A percentile compares a stretch with the other conserved stretches of the same genome.
phyloP scores from a whole-genome alignment of 2,329 filamentous ascomycete genomes.

The Penicillium sp. region DNA sequence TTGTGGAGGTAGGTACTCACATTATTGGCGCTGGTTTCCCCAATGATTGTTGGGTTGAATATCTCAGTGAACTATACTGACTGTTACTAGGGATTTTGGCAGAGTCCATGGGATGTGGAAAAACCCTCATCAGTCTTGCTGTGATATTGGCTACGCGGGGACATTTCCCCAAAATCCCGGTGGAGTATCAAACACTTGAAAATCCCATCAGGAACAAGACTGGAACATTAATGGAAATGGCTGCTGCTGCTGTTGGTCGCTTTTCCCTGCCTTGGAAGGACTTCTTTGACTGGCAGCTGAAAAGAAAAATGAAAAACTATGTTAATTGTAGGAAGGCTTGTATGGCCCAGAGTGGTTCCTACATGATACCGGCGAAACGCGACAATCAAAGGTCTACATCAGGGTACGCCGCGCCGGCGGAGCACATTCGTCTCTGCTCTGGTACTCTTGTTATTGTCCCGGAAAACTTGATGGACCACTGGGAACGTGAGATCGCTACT shows the following conservation, averaged over 20 bases:
- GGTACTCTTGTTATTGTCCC: conserved; percentile 78
- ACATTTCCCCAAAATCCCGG: conserved; percentile 65
- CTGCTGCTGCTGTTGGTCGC: conserved; percentile 65
- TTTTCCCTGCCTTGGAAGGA: conserved; percentile 68
- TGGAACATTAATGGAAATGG: conserved; percentile 71
- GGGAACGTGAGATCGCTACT: conserved; percentile 75
- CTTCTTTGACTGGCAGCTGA: conserved; percentile 53
- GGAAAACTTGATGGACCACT: conserved; percentile 78
- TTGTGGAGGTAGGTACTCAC: conserved; percentile 59
- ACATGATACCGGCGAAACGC: conserved; percentile 53
- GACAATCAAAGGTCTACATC: conserved; percentile 42
- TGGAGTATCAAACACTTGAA: conserved; percentile 52
- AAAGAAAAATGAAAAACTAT: conserved; percentile 50
- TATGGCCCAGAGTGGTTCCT: conserved; percentile 57
- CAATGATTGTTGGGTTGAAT: not conserved
- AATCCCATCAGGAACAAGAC: conserved; percentile 48
- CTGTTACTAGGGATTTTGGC: conserved; percentile 40
- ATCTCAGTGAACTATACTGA: not conserved
- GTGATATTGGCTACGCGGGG: conserved; percentile 72
- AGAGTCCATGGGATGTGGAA: conserved; percentile 62
- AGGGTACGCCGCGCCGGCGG: conserved; percentile 39
- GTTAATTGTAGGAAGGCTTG: conserved; percentile 57
- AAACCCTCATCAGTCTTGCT: conserved; percentile 81
- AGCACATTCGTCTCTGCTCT: conserved; percentile 60
- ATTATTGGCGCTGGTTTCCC: not conserved